Percentiles rank a stretch among this genome's conserved stretches.
Conservation (phyloP, 2,329 filamentous ascomycete species). For the Huntiella bhutanensis region DNA sequence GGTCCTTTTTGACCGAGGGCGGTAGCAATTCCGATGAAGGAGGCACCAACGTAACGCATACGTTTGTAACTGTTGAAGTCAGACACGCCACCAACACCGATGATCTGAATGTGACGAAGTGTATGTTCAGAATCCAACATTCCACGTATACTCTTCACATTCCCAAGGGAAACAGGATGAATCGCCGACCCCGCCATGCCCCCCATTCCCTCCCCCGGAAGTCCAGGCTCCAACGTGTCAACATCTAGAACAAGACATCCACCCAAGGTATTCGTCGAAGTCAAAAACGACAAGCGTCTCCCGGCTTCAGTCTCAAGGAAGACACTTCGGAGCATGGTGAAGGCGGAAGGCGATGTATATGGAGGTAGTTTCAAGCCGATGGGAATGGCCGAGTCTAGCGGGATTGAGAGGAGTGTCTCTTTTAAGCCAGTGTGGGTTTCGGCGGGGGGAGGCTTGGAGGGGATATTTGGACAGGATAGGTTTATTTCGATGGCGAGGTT, state of each 20-base stretch:
- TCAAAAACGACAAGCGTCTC: conserved; percentile 43
- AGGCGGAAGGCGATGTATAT: conserved; percentile 53
- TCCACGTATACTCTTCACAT: conserved; percentile 47
- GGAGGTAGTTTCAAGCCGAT: conserved; percentile 57
- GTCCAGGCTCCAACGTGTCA: conserved; percentile 14
- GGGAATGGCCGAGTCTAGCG: conserved; percentile 19
- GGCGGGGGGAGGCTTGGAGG: conserved; percentile 47
- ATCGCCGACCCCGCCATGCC: conserved; percentile 55
- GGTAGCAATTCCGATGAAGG: conserved; percentile 49
- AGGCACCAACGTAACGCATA: conserved; percentile 49
- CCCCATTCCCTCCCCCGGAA: conserved; percentile 40
- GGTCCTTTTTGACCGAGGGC: conserved; percentile 46
- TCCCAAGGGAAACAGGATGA: conserved; percentile 56
- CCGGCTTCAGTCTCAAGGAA: conserved; percentile 20
- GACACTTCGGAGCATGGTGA: conserved; percentile 33
- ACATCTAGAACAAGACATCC: conserved; percentile 39
- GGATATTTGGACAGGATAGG: conserved; percentile 61
- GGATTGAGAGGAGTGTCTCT: conserved; percentile 34
- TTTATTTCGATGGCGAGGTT: conserved; percentile 56
- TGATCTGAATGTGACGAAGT: conserved; percentile 38
- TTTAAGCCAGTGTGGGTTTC: conserved; percentile 35
- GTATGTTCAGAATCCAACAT: conserved; percentile 32
- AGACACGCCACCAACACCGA: conserved; percentile 55
- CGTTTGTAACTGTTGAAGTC: conserved; percentile 42
- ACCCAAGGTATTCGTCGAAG: conserved; percentile 55